Conservation (phyloP, 2,329 filamentous ascomycete genomes). For the Epichloe brachyelytri region DNA sequence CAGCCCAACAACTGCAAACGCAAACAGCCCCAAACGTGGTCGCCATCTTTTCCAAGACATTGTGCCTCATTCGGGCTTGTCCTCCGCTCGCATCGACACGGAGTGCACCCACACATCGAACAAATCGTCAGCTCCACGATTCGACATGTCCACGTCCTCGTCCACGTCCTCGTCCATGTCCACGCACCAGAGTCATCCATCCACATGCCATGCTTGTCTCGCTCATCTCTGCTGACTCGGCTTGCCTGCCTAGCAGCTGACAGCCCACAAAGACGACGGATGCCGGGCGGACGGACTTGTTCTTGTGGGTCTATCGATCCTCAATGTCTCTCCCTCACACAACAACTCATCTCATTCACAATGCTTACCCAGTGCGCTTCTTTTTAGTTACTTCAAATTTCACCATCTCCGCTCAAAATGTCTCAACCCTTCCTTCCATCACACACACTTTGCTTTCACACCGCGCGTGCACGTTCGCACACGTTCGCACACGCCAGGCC, state of each 20-base stretch:
- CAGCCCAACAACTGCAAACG: not conserved
- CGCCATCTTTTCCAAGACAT: conserved; percentile 1
- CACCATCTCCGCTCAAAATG: not conserved
- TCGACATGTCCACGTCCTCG: not conserved
- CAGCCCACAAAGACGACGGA: not conserved
- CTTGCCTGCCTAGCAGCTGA: not conserved
- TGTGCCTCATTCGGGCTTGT: not conserved
- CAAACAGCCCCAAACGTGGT: not conserved
- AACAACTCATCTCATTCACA: conserved; percentile 1
- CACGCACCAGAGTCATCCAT: not conserved
- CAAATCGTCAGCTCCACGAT: not conserved
- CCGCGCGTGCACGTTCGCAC: not conserved
- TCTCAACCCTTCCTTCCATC: conserved; percentile 1
- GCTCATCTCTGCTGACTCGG: conserved; percentile 3
- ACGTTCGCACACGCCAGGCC: not conserved
- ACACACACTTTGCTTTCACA: not conserved
- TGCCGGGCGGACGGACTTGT: not conserved
- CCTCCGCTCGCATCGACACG: not conserved
- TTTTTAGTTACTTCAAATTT: conserved; percentile 6
- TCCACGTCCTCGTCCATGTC: not conserved
- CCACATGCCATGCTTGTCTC: conserved; percentile 1
- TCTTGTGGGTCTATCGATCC: conserved; percentile 1
- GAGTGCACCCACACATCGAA: no score
- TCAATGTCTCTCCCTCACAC: conserved; percentile 6
- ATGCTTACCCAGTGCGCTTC: not conserved